Conservation (phyloP, 2,329 filamentous ascomycete genomes). For the Ophiostoma populinum region DNA sequence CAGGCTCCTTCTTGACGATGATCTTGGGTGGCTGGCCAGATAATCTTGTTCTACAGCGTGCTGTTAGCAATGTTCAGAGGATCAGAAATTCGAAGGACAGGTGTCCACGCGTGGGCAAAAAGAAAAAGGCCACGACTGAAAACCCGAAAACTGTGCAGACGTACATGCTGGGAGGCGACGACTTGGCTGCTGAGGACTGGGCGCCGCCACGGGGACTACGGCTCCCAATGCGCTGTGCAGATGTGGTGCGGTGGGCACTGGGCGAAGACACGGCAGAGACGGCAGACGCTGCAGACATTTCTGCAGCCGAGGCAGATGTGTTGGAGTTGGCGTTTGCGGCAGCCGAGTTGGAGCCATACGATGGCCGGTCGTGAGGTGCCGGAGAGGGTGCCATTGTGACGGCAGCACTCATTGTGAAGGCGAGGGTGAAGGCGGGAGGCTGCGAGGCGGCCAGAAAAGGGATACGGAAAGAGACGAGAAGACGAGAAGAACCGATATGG, state of each 20-base stretch:
- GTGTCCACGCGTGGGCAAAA: no score
- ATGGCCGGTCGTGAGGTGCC: constrained; percentile 45
- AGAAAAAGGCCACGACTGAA: background rate
- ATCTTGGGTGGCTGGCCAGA: constrained; percentile 54
- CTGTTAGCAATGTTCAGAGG: constrained; percentile 14
- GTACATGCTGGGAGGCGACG: constrained; percentile 43
- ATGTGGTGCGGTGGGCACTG: constrained; percentile 25
- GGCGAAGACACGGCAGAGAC: constrained; percentile 20
- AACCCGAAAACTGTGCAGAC: constrained; percentile 19
- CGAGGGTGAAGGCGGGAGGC: background rate
- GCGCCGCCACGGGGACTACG: constrained; percentile 31
- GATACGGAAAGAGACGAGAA: constrained; percentile 1
- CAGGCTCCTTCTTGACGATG: constrained; percentile 90
- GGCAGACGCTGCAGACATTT: constrained; percentile 23
- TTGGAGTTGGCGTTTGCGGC: constrained; percentile 3
- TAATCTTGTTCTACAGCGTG: no score
- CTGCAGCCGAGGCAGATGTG: constrained; percentile 17
- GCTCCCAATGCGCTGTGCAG: constrained; percentile 31
- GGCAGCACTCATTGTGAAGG: constrained; percentile 44
- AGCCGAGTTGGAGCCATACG: constrained; percentile 16
- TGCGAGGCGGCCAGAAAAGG: constrained; percentile 1
- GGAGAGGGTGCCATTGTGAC: constrained; percentile 53
- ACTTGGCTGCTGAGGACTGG: constrained; percentile 26
- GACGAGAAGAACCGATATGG: constrained; percentile 1
- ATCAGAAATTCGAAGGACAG: no score